Evolutionary conservation across 192 early-diverging fungal species (phyloP), one percentile per base, ranked within the genome.

Genomic region (Mortierella antarctica): DNA sequence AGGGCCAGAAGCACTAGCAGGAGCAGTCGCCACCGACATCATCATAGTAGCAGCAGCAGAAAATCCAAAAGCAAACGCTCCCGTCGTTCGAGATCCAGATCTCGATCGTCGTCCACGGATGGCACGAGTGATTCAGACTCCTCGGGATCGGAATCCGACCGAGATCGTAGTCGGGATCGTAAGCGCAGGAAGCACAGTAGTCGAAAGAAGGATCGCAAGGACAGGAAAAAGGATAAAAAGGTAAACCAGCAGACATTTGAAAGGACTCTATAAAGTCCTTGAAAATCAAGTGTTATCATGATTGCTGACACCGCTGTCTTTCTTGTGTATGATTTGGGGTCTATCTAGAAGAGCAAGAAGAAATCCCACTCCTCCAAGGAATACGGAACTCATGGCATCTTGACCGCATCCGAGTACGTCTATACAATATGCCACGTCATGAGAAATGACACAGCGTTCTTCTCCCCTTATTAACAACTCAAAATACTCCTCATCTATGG

Each of bases 391-490:
- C 60, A 85, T 71, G 88, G 88, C 5, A 76, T 88, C 66, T 76
- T 89, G 44, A 83, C 83, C 57, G 83, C 86, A 48, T 65, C 87
- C 54, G 88, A 89, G 87, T 88, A 85, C 81, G 83, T 67, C 2
- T 58, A 7, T 48, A 31, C 31, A 31, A 31, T 31, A 31, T 31
- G 31, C 31, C 31, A 2, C 31, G 6, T 65, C 6, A 51, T 9
- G 14, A 65, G 31, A 14, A 57, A 52, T 40, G 13, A 0, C 23
- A 48, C 13, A 44, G 49, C 15, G 57, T 53, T 57, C 18, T 48
- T 20, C 52, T 7, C 45, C 45, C 8, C 7, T 52, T 31, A 21
- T 47, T 83, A 81, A 31, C 31, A 31, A 31, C 31, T 3, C 31
- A 31, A 31, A 82, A 83, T 50, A 53, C 67, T 14, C 82, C n/a